Evolutionary conservation across 441 rosid genomes (phyloP).

Genomic region (Pelargonium myrrhifolium): DNA sequence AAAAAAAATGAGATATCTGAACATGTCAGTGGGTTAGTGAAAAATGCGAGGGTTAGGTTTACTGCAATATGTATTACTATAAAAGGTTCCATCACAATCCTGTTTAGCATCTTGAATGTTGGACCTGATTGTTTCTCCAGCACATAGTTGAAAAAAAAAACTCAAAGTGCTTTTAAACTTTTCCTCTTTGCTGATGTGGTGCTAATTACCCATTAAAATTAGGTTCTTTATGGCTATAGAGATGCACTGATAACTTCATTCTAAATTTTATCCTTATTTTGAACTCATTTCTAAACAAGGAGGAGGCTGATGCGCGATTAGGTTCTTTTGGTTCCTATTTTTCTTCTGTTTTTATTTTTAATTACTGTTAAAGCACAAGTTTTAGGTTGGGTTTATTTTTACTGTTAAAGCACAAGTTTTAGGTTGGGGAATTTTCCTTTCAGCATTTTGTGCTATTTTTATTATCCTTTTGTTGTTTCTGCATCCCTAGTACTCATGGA

Average conservation of each 20-base stretch:
- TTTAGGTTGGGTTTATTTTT: too few relatives aligned
- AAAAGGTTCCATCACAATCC: not conserved
- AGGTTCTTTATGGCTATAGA: not conserved
- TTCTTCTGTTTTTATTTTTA: not conserved
- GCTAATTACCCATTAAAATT: not conserved
- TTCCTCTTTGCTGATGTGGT: not conserved
- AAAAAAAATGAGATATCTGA: not conserved
- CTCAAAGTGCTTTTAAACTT: too few relatives aligned
- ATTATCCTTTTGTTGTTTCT: not conserved
- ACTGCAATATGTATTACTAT: not conserved
- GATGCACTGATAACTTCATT: not conserved
- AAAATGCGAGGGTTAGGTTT: not conserved
- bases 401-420: too few relatives aligned
- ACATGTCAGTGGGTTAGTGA: not conserved
- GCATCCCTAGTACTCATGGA: not conserved
- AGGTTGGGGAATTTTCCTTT: too few relatives aligned
- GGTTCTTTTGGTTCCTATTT: conserved; percentile 23
- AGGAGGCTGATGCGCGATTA: not conserved
- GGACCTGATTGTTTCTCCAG: not conserved
- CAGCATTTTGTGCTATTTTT: not conserved
- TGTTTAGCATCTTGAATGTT: not conserved
- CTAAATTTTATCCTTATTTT: not conserved
- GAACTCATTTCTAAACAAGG: not conserved
- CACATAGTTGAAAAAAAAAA: not conserved
- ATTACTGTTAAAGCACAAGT: too few relatives aligned